Base-by-base conservation (phyloP, 1,284 basidiomycete genomes). In the Anthracocystis panici-leucophaei region DNA sequence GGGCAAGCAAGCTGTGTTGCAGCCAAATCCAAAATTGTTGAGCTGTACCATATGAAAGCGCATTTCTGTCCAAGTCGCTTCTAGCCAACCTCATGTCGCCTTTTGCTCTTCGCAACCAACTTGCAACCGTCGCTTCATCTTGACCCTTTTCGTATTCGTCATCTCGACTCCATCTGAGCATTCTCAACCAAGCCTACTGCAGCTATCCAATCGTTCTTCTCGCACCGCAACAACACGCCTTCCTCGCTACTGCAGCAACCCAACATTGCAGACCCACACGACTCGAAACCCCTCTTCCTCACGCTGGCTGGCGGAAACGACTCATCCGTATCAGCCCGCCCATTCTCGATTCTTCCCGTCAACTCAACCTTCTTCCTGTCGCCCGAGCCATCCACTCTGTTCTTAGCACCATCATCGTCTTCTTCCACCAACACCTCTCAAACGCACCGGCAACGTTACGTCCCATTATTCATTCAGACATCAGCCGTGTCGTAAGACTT, bases 151-250 rank as follows among this genome's bases (percentile, higher is more conserved):
- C 40, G 35, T 57, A 70, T 65, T 70, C 68, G 68, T 65, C 68
- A 71, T 71, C 55, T 62, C 41, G 45, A 29, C 59, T 52, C 11
- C 16, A 45, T 55, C 63, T 65, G 53, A 59, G 48, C 59, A 35
- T 14, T 57, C 25, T 20, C 12, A 9, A 12, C 40, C 5, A 2
- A 46, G 18, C 27, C 27, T 12, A 23, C 29, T 27, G 21, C 38
- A 33, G n/a, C 59, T 25, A 14, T 27, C 52, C 41, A 33, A 44
- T 56, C 48, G 11, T 33, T 33, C 33, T 33, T 33, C 33, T 33
- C 33, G 33, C 33, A 41, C 10, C 29, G 40, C 31, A 31, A 18
- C 33, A 33, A 33, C 10, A 12, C 40, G 21, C 11, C 33, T n/a
- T 16, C 33, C 25, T 20, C 45, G 38, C 38, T 41, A 18, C 38